Evolutionary conservation across 164 flowering plant genomes (phyloP), one percentile per base, ranked within the genome.

Genomic region (Cinnamomum micranthum): DNA sequence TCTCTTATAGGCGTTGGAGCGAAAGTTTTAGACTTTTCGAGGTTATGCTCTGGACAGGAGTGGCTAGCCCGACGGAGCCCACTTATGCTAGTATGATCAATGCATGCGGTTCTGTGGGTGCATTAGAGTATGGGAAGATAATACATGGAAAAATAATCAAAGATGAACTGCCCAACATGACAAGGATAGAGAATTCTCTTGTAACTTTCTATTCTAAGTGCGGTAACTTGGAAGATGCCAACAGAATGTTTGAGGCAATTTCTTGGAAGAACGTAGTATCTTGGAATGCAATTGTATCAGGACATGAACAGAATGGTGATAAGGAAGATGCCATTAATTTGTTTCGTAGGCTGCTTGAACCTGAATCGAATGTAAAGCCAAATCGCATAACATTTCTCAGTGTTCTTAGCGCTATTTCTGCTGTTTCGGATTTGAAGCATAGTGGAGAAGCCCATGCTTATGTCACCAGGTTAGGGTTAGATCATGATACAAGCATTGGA

Each of bases 221-320:
- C 60, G 76, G 81, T 65, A 70, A 60, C 28, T 23, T 80, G 58
- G 69, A 80, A 52, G 77, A 74, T 60, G 84, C 86, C n/a, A 82
- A 71, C 63, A 69, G 28, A 59, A 55, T 79, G 64, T 83, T 83
- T 19, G 51, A 75, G 24, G 64, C 60, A 28, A 81, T 81, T 20
- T 20, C 70, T 64, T 59, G 25, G 59, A 81, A 81, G 71, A 51
- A 77, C 68, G 72, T 80, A 67, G 86, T 84, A 31, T 81, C 86
- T 6, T 84, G 82, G 84, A 84, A 84, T 72, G 75, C 82, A 33
- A 76, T 84, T 12, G 79, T 81, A 66, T 74, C 83, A 63, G 82
- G 77, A n/a, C 76, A 80, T 6, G 80, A 76, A 73, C 80, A 80
- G 66, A 78, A 78, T 14, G 80, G 74, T 10, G 77, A 74, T 27